Percentiles rank a stretch among this genome's conserved stretches.
phyloP scores from a whole-genome alignment of 2,329 filamentous ascomycete genomes.

The Xylaria arbuscula region DNA sequence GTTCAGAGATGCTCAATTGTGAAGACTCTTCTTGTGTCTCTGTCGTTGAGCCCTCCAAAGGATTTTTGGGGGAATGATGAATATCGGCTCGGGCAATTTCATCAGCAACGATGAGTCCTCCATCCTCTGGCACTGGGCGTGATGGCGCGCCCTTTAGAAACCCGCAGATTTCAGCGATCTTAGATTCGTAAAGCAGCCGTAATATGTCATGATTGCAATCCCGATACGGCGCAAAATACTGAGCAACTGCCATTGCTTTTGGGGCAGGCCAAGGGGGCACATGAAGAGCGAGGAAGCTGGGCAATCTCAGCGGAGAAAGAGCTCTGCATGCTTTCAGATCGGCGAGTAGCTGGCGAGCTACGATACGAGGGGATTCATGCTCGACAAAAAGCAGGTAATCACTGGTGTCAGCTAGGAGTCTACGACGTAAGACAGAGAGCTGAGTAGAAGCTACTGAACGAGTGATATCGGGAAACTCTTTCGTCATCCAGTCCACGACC shows the following conservation, averaged over 20 bases:
- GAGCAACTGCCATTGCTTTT: conserved; percentile 12
- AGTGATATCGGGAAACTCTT: conserved; percentile 24
- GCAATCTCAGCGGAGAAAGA: conserved; percentile 1
- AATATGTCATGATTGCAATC: conserved; percentile 14
- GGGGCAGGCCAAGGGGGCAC: conserved; percentile 24
- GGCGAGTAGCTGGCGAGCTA: conserved; percentile 24
- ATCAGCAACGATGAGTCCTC: conserved; percentile 4
- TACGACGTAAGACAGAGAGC: conserved; percentile 18
- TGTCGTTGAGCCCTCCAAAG: background rate
- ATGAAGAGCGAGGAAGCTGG: conserved; percentile 33
- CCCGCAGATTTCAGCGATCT: conserved; percentile 19
- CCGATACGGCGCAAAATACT: conserved; percentile 4
- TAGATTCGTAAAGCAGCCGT: conserved; percentile 28
- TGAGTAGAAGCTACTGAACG: conserved; percentile 11
- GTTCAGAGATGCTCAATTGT: conserved; percentile 1
- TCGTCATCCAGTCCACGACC: conserved; percentile 22
- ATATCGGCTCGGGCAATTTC: background rate
- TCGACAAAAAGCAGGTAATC: conserved; percentile 26
- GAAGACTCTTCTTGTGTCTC: background rate
- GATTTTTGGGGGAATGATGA: background rate
- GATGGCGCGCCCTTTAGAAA: conserved; percentile 12
- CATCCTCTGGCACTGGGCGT: background rate
- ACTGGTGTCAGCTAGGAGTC: conserved; percentile 10
- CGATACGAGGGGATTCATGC: conserved; percentile 20
- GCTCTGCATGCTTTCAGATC: conserved; percentile 22